Percentiles rank a stretch among this genome's conserved stretches.
Evolutionary conservation across 306 rosid species (phyloP).

Genomic region (Pueraria montana): DNA sequence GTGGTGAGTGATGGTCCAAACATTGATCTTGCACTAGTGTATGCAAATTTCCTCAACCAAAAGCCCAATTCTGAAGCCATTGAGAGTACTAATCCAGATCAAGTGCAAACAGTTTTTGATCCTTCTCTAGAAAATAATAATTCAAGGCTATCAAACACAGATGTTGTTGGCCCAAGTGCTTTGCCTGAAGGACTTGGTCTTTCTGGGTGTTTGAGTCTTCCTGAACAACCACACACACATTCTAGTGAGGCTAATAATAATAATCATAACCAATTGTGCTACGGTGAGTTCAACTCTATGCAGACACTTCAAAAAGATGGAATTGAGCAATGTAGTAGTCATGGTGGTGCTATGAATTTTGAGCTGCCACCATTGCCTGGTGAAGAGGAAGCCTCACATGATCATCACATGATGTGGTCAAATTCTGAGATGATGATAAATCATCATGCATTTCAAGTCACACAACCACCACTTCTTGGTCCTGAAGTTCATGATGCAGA

Average conservation of each 20-base stretch:
- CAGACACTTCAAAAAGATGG: constrained; percentile 45
- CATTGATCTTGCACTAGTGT: constrained; percentile 82
- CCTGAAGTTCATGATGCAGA: constrained; percentile 64
- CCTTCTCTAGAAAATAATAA: constrained; percentile 53
- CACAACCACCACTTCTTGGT: constrained; percentile 55
- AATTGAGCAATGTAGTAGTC: constrained; percentile 41
- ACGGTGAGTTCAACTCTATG: constrained; percentile 55
- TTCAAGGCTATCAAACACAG: constrained; percentile 49
- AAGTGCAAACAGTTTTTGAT: constrained; percentile 48
- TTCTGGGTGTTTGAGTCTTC: constrained; percentile 52
- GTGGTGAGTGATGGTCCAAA: constrained; percentile 57
- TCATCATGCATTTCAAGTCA: constrained; percentile 53
- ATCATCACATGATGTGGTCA: constrained; percentile 59
- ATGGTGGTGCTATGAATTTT: constrained; percentile 47
- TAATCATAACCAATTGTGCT: constrained; percentile 44
- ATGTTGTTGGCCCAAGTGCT: constrained; percentile 38
- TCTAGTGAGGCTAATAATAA: constrained; percentile 29
- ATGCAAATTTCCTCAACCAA: constrained; percentile 78
- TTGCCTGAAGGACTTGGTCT: constrained; percentile 51
- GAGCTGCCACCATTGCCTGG: constrained; percentile 79
- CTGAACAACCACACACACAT: constrained; percentile 42
- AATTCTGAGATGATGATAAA: constrained; percentile 65
- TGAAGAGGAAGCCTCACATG: constrained; percentile 58
- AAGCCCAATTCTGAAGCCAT: constrained; percentile 55
- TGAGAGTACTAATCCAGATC: constrained; percentile 46